phyloP scores from a whole-genome alignment of 345 rosid genomes.

The Salix caprea region DNA sequence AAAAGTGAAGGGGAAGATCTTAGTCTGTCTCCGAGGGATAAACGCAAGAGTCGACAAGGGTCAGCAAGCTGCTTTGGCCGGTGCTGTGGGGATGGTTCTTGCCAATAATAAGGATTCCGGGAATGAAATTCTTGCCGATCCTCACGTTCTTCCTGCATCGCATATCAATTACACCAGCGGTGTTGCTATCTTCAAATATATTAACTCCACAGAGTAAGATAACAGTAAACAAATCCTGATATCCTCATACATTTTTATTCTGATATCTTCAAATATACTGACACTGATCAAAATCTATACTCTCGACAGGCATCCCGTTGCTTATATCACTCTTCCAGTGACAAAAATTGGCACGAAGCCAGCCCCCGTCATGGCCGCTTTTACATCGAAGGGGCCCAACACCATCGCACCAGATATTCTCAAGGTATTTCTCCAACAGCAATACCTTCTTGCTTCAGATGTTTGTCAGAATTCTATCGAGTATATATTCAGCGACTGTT shows the following conservation, averaged over 20 bases:
- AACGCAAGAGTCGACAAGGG: conserved; percentile 24
- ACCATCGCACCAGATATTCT: conserved; percentile 18
- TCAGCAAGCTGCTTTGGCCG: conserved; percentile 11
- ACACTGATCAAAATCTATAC: neutral
- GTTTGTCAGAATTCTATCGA: neutral
- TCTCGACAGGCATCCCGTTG: conserved; percentile 17
- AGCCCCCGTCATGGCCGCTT: conserved; percentile 28
- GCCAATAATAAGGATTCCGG: neutral
- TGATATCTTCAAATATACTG: no score
- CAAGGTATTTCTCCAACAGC: conserved; percentile 7
- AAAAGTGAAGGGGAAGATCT: conserved; percentile 26
- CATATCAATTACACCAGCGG: conserved; percentile 22
- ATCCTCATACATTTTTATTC: no score
- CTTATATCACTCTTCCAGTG: conserved; percentile 14
- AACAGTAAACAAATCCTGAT: neutral
- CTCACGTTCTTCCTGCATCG: conserved; percentile 18
- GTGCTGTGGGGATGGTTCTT: conserved; percentile 25
- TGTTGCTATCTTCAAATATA: conserved; percentile 16
- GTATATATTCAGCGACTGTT: no score
- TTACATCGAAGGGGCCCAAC: conserved; percentile 31
- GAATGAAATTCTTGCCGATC: conserved; percentile 18
- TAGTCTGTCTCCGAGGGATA: conserved; percentile 23
- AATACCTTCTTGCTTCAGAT: neutral
- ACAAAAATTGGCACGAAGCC: conserved; percentile 11
- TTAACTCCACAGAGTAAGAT: conserved; percentile 25